phyloP scores from a whole-genome alignment of 208 protist genomes.

The Trypanosoma cruzi region DNA sequence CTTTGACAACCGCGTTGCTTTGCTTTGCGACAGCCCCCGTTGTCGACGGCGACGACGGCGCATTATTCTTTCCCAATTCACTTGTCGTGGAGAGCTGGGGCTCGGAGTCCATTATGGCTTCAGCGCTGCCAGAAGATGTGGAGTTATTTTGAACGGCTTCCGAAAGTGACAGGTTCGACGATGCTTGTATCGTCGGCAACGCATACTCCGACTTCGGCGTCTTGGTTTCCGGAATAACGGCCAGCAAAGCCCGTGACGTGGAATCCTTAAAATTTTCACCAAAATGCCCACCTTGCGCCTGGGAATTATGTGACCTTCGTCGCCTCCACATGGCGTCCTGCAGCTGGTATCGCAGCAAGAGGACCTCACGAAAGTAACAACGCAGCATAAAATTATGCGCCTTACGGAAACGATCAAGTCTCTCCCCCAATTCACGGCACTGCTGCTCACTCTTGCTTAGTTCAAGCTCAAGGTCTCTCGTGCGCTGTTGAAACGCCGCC shows the following conservation, averaged over 20 bases:
- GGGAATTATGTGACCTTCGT: not conserved
- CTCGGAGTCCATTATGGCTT: not conserved
- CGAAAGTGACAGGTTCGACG: not conserved
- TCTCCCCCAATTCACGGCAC: slow-evolving; percentile 26
- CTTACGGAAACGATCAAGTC: slow-evolving; percentile 38
- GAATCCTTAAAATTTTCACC: not conserved
- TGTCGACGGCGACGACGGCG: not conserved
- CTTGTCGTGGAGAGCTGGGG: not conserved
- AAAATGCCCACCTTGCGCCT: not conserved
- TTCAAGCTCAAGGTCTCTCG: slow-evolving; percentile 32
- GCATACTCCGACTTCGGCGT: not conserved
- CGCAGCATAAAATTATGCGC: slow-evolving; percentile 87
- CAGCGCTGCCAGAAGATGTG: not conserved
- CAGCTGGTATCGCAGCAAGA: slow-evolving; percentile 63
- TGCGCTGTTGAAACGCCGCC: slow-evolving; percentile 39
- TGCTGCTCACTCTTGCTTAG: slow-evolving; percentile 22
- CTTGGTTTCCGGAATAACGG: not conserved
- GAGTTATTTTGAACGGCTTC: not conserved
- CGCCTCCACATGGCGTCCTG: slow-evolving; percentile 7
- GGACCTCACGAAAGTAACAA: slow-evolving; percentile 83
- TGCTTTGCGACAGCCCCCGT: too few species aligned
- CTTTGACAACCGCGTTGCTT: too few species aligned
- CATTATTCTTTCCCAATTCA: not conserved
- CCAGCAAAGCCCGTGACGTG: not conserved
- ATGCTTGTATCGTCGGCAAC: not conserved